These are phyloP conservation scores for Xylariaceae sp. DNA, from an alignment of 2,329 filamentous ascomycete genomes.

Conservation along the genomic window DNA sequence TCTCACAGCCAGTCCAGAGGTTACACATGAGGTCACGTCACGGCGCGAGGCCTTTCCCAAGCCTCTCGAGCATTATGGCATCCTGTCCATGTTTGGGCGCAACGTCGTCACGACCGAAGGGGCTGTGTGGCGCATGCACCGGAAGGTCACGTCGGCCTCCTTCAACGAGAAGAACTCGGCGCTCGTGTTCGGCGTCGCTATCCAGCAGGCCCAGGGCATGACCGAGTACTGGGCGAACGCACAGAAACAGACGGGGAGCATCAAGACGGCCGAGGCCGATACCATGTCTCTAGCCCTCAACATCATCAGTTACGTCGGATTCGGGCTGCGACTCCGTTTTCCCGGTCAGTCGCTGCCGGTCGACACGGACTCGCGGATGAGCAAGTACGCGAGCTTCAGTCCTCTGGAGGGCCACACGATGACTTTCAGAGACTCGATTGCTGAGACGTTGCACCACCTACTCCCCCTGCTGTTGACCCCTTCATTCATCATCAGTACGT, in stretches of 20 bases:
- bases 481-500: slow-evolving; percentile 46
- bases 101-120: slow-evolving; percentile 70
- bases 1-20: slow-evolving; percentile 57
- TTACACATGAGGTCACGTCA: slow-evolving; percentile 58
- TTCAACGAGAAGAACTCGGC: slow-evolving; percentile 74
- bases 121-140: slow-evolving; percentile 62
- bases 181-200: slow-evolving; percentile 57
- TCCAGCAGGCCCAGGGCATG: slow-evolving; percentile 60
- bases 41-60: slow-evolving; percentile 69
- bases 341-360: slow-evolving; percentile 51
- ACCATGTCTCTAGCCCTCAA: slow-evolving; percentile 58
- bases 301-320: slow-evolving; percentile 62
- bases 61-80: slow-evolving; percentile 53
- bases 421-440: slow-evolving; percentile 60
- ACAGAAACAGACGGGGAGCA: slow-evolving; percentile 36
- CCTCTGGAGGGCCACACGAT: slow-evolving; percentile 51
- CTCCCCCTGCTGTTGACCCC: slow-evolving; percentile 57
- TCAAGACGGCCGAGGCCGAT: slow-evolving; percentile 55
- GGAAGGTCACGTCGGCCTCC: slow-evolving; percentile 63
- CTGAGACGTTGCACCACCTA: slow-evolving; percentile 56
- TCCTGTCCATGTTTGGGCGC: slow-evolving; percentile 61
- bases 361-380: slow-evolving; percentile 38
- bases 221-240: slow-evolving; percentile 48
- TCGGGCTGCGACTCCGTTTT: slow-evolving; percentile 58
- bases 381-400: slow-evolving; percentile 41